Evolutionary conservation across 495 filamentous ascomycete species (phyloP), one percentile per base, ranked within the genome.

Genomic region (Physcia stellaris): DNA sequence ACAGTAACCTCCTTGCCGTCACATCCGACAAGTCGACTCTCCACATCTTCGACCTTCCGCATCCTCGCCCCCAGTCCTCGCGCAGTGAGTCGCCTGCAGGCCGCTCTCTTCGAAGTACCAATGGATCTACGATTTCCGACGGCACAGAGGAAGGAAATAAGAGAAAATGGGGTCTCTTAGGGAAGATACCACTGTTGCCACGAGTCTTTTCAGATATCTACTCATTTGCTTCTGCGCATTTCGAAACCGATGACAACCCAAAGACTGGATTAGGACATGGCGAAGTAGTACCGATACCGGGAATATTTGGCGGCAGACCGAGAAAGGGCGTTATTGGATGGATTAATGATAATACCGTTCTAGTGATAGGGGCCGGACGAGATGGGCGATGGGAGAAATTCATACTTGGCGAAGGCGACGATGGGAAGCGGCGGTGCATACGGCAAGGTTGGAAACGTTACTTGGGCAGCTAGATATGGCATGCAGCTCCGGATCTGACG

Each of bases 21-120:
- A 95, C 92, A n/a, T 94, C 86, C 18, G 90, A 98, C 63, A 98
- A 95, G 56, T 84, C 79, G 4, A 98, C 86, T 2, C 60, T 98
- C 13, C 90, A 98, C 58, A 73, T 98, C 28, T 98, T 95, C 53
- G 84, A 95, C 37, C 60, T 83, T 15, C 74, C 72, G 5, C 57
- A 63, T 37, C 54, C 55, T 27, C 36, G 6, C 33, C 48, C 13
- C 41, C 55, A 9, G 13, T 27, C 30, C 43, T 63, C 24, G 37
- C 62, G 49, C 17, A 45, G 41, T 6, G 42, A 54, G 18, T 52
- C 46, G 12, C 38, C 37, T 5, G 41, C 41, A 13, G 33, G 40
- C 21, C 36, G 44, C 21, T 36, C 40, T 18, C 49, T 61, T 70
- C 19, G 67, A 61, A 13, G 65, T 63, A 43, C 60, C 52, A 35